A percentile compares a stretch with the other conserved stretches of the same genome.
phyloP scores from a whole-genome alignment of 139 green algal species.

The Pleodorina starrii region DNA sequence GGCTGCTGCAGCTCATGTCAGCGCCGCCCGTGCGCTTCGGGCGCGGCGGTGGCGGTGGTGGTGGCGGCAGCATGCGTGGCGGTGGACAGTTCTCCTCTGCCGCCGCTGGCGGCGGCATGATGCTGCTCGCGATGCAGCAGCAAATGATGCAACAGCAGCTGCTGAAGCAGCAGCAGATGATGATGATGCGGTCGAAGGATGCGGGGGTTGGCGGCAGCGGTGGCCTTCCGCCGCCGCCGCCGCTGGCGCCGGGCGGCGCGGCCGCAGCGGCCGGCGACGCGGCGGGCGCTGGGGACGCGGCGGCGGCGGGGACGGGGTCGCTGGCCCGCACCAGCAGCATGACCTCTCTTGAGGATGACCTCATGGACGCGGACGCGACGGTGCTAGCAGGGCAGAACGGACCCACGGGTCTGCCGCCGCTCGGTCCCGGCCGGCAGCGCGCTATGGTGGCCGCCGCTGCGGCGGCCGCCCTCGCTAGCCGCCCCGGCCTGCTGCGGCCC shows the following conservation, averaged over 20 bases:
- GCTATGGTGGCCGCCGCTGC: background rate
- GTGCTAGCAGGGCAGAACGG: background rate
- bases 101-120: conserved; percentile 1
- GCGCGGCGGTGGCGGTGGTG: background rate
- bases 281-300: background rate
- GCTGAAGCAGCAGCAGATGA: conserved; percentile 48
- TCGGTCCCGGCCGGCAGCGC: conserved; percentile 25
- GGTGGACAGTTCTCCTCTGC: background rate
- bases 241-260: background rate
- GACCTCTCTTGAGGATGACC: background rate
- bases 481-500: background rate
- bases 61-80: background rate
- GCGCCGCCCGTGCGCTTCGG: conserved; percentile 44
- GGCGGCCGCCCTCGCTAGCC: background rate
- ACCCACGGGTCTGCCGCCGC: background rate
- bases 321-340: conserved; percentile 3
- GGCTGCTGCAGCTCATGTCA: conserved; percentile 55
- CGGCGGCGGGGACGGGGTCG: background rate
- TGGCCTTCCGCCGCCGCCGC: conserved; percentile 10
- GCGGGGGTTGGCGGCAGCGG: background rate
- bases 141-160: conserved; percentile 17
- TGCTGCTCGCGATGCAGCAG: conserved; percentile 19
- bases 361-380: background rate
- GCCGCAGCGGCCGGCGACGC: background rate
- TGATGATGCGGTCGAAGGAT: conserved; percentile 45